Evolutionary conservation across 1,284 basidiomycete genomes (phyloP), one percentile per base, ranked within the genome.

Genomic region (Tremellales sp.): DNA sequence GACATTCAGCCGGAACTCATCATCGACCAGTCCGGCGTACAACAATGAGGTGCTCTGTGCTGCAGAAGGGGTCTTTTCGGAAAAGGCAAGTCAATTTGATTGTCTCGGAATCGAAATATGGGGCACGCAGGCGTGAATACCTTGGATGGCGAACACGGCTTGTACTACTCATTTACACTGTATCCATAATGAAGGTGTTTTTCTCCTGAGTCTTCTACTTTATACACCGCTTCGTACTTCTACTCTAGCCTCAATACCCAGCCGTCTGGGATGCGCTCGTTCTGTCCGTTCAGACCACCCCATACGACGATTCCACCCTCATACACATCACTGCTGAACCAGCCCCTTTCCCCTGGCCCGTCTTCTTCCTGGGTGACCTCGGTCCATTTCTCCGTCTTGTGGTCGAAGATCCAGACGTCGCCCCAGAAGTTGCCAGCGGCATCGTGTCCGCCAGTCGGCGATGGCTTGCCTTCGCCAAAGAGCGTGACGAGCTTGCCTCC

Each of bases 31-130:
- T 64, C 85, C 85, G 1, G 91, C 91, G 0, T 97, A 93, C 70
- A 82, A 82, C 40, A 98, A 98, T 61, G 86, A 88, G 36, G 81
- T 87, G 0, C 74, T 97, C 4, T 92, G 88, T 64, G 59, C 60
- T 10, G 75, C 78, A 0, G 60, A 72, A 4, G 78, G 78, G 1
- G 62, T 72, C 0, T 74, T 67, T 40, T 78, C 78, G 45, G 77
- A 78, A 22, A 77, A 79, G 21, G 80, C 81, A 4, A 70, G 75
- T 23, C 21, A 49, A 0, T 94, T 93, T 57, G 87, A 89, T 61
- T 90, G 87, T 67, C 82, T 91, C 2, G 88, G 85, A 3, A 63
- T 94, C 43, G 89, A 93, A 64, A 87, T 91, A 0, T 93, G 90
- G 89, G 74, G 73, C 19, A 36, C 33, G 15, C 33, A 36, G 19